These are phyloP conservation scores for Quercus suber DNA, from an alignment of 306 rosid genomes.

Conservation along the genomic window DNA sequence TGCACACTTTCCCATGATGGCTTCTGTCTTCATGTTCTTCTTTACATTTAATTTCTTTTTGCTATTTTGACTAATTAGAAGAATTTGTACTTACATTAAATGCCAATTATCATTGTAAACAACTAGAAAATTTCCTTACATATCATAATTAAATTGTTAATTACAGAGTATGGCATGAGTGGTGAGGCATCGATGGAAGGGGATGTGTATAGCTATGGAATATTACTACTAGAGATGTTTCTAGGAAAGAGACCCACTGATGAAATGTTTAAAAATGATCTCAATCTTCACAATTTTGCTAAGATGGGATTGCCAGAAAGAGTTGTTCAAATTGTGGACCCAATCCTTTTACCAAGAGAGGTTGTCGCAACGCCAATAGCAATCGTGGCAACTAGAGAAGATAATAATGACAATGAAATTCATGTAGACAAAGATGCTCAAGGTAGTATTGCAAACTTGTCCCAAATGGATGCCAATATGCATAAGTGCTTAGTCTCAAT, in stretches of 20 bases:
- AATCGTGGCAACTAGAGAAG: not conserved
- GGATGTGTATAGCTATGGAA: constrained; percentile 40
- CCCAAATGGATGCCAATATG: not conserved
- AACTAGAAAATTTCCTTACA: too few relatives aligned
- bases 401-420: not conserved
- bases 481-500: constrained; percentile 22
- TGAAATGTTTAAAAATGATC: constrained; percentile 25
- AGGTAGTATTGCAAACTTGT: not conserved
- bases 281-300: constrained; percentile 21
- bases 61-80: too few relatives aligned
- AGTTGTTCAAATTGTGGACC: constrained; percentile 26
- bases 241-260: constrained; percentile 28
- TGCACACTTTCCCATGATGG: too few relatives aligned
- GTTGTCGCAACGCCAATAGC: not conserved
- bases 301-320: constrained; percentile 24
- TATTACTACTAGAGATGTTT: constrained; percentile 29
- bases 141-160: not conserved
- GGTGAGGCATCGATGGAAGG: constrained; percentile 23
- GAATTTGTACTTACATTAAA: too few relatives aligned
- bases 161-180: constrained; percentile 23
- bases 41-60: too few relatives aligned
- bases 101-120: too few relatives aligned
- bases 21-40: too few relatives aligned
- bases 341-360: constrained; percentile 21
- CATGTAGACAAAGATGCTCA: not conserved